Percentiles rank a stretch among this genome's conserved stretches.
Evolutionary conservation across 1,139 yeast genomes (phyloP).

Genomic region (Suzukiozyma palmioleophila): DNA sequence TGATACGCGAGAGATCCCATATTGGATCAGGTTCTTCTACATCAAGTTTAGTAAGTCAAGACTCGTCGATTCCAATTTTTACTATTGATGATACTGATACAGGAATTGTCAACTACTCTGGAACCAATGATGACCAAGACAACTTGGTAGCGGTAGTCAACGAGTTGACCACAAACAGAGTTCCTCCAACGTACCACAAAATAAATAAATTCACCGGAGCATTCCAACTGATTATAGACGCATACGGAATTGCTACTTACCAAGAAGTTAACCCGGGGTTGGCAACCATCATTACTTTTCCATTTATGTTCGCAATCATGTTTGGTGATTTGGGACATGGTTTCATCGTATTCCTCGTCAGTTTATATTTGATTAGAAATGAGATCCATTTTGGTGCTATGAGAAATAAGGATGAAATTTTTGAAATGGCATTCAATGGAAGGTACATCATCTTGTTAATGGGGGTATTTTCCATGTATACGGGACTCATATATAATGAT

Average conservation of each 20-base stretch:
- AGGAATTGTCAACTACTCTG: conserved; percentile 11
- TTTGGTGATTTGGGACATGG: conserved; percentile 99
- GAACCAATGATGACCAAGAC: conserved; percentile 17
- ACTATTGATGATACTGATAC: conserved; percentile 43
- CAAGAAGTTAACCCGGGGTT: conserved; percentile 95
- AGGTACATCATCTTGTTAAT: conserved; percentile 82
- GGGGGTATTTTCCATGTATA: conserved; percentile 92
- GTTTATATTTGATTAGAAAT: conserved; percentile 61
- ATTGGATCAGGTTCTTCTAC: conserved; percentile 8
- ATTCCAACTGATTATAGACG: conserved; percentile 90
- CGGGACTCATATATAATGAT: conserved; percentile 92
- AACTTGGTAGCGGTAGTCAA: conserved; percentile 59
- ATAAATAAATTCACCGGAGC: conserved; percentile 91
- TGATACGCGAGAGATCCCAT: conserved; percentile 24
- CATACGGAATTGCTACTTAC: conserved; percentile 91
- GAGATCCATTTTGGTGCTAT: conserved; percentile 62
- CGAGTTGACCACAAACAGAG: conserved; percentile 71
- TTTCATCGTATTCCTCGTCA: conserved; percentile 68
- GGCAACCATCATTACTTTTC: conserved; percentile 92
- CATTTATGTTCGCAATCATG: conserved; percentile 98
- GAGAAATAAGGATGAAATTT: conserved; percentile 82
- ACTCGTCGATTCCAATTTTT: conserved; percentile 33
- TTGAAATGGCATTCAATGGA: conserved; percentile 94
- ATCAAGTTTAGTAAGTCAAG: conserved; percentile 1
- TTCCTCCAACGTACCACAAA: conserved; percentile 91